phyloP scores from a whole-genome alignment of 441 rosid genomes.

The Populus hybrid region DNA sequence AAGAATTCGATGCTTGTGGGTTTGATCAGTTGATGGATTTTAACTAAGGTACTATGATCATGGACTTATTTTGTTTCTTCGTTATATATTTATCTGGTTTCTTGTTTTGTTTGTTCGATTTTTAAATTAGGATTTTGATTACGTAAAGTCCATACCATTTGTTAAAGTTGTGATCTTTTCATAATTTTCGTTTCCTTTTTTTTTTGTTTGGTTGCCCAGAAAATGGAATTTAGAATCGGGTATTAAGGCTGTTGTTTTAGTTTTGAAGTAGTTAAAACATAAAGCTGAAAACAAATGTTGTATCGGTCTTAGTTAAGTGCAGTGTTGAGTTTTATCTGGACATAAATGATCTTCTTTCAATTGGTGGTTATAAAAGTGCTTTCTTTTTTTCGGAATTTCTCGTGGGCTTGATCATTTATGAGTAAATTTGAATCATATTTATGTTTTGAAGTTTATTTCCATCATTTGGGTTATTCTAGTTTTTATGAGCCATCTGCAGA shows the following conservation, averaged over 20 bases:
- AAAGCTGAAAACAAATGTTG: constrained; percentile 3
- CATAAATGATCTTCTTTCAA: neutral
- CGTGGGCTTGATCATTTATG: neutral
- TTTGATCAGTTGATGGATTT: constrained; percentile 14
- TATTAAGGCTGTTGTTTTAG: neutral
- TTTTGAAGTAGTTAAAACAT: neutral
- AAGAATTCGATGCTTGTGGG: constrained; percentile 7
- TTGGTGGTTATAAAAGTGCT: too few relatives aligned
- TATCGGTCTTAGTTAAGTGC: constrained; percentile 1
- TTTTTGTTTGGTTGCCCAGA: constrained; percentile 25
- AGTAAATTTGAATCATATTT: neutral
- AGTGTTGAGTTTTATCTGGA: constrained; percentile 1
- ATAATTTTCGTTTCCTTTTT: neutral
- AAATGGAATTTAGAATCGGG: constrained; percentile 5
- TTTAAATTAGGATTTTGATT: constrained; percentile 6
- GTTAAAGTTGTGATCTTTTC: constrained; percentile 17
- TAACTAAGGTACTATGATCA: neutral
- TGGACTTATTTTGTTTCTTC: neutral
- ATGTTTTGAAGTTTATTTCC: neutral
- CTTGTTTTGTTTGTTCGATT: constrained; percentile 6
- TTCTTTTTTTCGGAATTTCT: neutral
- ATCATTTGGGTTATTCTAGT: neutral
- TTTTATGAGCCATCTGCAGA: neutral
- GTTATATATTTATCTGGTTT: neutral
- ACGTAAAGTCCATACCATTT: constrained; percentile 4